Evolutionary conservation across 768 basidiomycete species (phyloP).

Genomic region (Auricularia sp.): DNA sequence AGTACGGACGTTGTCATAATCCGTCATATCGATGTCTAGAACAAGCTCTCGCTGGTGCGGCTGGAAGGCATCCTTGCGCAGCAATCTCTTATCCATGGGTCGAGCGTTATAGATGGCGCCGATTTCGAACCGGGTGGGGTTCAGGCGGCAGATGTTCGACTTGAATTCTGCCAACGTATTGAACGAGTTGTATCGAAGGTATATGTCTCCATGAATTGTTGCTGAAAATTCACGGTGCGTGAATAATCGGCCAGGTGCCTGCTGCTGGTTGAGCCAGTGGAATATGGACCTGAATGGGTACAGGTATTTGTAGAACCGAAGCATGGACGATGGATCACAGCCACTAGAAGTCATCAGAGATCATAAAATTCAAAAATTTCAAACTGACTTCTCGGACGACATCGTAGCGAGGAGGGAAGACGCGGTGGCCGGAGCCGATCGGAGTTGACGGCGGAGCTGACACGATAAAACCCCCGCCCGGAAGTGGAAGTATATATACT

Average conservation of each 20-base stretch:
- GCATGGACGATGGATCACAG: slow-evolving; percentile 26
- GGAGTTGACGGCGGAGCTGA: no score
- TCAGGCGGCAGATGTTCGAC: slow-evolving; percentile 72
- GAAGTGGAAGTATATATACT: no score
- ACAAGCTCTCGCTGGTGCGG: slow-evolving; percentile 86
- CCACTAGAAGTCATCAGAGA: no score
- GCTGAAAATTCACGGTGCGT: slow-evolving; percentile 95
- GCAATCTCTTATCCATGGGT: slow-evolving; percentile 84
- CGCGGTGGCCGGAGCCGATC: no score
- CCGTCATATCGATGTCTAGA: slow-evolving; percentile 99
- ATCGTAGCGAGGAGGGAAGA: no score
- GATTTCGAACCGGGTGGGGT: slow-evolving; percentile 92
- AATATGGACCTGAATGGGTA: slow-evolving; percentile 94
- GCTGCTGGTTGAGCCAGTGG: slow-evolving; percentile 90
- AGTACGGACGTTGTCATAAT: slow-evolving; percentile 91
- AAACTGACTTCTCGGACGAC: no score
- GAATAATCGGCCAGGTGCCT: slow-evolving; percentile 67
- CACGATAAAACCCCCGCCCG: no score
- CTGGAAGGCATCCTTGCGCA: slow-evolving; percentile 54
- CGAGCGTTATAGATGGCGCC: slow-evolving; percentile 86
- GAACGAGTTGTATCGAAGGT: slow-evolving; percentile 93
- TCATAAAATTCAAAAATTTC: no score
- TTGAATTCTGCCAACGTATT: slow-evolving; percentile 78
- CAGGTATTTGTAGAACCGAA: slow-evolving; percentile 75
- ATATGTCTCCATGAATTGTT: slow-evolving; percentile 82